phyloP scores from a whole-genome alignment of 106 monocot species.

The Ottelia alismoides region DNA sequence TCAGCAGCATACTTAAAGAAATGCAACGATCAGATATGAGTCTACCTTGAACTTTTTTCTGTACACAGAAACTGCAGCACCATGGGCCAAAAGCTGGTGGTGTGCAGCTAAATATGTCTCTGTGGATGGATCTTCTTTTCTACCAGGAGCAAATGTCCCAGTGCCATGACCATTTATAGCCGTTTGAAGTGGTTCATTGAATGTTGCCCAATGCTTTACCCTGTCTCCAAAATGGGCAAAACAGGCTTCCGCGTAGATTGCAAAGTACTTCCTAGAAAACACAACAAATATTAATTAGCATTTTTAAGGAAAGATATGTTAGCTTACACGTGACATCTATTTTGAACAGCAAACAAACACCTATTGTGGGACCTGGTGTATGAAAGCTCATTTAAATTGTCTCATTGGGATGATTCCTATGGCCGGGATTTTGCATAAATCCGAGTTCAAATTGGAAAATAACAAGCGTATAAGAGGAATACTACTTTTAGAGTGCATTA shows the following conservation, averaged over 20 bases:
- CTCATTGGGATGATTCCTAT: no score
- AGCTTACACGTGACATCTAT: no score
- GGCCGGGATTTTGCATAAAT: no score
- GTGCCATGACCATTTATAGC: slow-evolving; percentile 64
- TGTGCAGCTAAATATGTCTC: slow-evolving; percentile 71
- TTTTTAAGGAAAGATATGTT: no score
- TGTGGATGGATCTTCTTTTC: slow-evolving; percentile 17
- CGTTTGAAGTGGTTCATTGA: slow-evolving; percentile 98
- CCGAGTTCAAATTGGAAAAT: no score
- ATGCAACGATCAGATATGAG: neutral
- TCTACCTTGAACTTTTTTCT: slow-evolving; percentile 73
- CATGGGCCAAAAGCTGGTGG: slow-evolving; percentile 89
- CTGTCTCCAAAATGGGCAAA: slow-evolving; percentile 91
- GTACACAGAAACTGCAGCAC: slow-evolving; percentile 64
- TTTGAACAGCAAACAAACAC: no score
- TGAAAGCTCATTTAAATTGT: no score
- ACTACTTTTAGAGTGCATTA: no score
- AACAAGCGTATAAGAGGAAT: no score
- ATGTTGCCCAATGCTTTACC: slow-evolving; percentile 95
- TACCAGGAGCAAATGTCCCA: slow-evolving; percentile 94
- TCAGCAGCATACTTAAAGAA: no score
- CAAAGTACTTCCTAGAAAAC: slow-evolving; percentile 92
- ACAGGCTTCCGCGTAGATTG: slow-evolving; percentile 89
- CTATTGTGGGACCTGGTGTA: no score
- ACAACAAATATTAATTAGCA: no score